Evolutionary conservation across 2,329 filamentous ascomycete species (phyloP).

Genomic region (Clathrospora elynae): DNA sequence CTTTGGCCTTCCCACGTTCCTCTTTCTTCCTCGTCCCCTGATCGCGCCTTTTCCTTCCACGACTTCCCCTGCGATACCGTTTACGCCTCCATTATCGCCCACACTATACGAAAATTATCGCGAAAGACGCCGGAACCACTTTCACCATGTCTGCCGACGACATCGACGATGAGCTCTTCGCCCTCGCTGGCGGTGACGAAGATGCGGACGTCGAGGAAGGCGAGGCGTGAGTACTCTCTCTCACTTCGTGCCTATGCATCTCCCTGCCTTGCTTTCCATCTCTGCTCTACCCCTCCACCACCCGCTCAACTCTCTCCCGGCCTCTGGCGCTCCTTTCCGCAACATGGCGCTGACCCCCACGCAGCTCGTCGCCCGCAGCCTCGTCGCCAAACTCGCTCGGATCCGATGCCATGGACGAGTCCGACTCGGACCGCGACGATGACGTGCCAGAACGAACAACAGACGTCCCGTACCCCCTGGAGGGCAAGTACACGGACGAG

Average conservation of each 20-base stretch:
- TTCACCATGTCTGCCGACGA: constrained; percentile 70
- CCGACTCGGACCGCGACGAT: constrained; percentile 58
- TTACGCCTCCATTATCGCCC: constrained; percentile 8
- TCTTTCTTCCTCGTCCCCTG: constrained; percentile 26
- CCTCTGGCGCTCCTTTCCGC: constrained; percentile 12
- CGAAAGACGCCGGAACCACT: constrained; percentile 7
- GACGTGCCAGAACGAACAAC: constrained; percentile 58
- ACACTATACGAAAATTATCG: constrained; percentile 1
- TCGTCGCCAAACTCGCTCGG: constrained; percentile 73
- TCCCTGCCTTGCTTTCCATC: constrained; percentile 6
- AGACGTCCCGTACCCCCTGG: constrained; percentile 77
- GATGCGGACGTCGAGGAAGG: constrained; percentile 71
- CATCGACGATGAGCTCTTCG: constrained; percentile 90
- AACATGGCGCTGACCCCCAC: constrained; percentile 37
- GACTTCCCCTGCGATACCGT: constrained; percentile 12
- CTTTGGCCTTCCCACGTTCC: constrained; percentile 22
- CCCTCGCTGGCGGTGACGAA: constrained; percentile 78
- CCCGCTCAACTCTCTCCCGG: constrained; percentile 19
- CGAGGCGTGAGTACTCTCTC: constrained; percentile 71
- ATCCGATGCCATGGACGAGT: constrained; percentile 88
- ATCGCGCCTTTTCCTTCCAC: constrained; percentile 17
- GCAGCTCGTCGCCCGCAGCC: constrained; percentile 68
- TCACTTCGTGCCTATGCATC: constrained; percentile 16
- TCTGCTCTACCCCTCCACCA: constrained; percentile 12
- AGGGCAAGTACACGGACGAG: constrained; percentile 74